These are phyloP conservation scores for Xylariaceae sp. DNA, from an alignment of 2,329 filamentous ascomycete genomes.

Conservation along the genomic window DNA sequence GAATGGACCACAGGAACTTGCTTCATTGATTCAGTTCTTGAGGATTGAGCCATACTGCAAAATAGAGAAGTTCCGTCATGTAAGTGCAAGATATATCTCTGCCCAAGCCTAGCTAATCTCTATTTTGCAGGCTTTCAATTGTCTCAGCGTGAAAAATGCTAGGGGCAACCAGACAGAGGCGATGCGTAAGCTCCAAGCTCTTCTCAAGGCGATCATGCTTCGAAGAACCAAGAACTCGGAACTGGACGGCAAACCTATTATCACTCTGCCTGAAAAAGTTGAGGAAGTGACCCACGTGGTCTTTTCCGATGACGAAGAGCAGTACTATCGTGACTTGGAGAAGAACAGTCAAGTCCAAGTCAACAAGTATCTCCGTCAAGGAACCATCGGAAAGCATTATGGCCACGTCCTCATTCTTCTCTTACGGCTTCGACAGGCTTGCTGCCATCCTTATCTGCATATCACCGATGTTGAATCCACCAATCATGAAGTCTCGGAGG, in stretches of 20 bases:
- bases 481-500: constrained; percentile 42
- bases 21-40: constrained; percentile 72
- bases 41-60: constrained; percentile 70
- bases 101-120: constrained; percentile 7
- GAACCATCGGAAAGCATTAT: constrained; percentile 63
- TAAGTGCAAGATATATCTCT: constrained; percentile 30
- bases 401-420: constrained; percentile 74
- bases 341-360: constrained; percentile 12
- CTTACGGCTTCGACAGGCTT: constrained; percentile 74
- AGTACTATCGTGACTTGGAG: constrained; percentile 60
- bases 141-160: constrained; percentile 12
- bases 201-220: constrained; percentile 77
- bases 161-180: constrained; percentile 30
- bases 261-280: constrained; percentile 62
- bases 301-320: constrained; percentile 62
- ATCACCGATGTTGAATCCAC: constrained; percentile 39
- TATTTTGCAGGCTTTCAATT: constrained; percentile 36
- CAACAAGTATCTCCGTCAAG: constrained; percentile 14
- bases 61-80: constrained; percentile 56
- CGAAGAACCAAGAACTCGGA: constrained; percentile 75
- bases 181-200: constrained; percentile 67
- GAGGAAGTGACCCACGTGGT: constrained; percentile 58
- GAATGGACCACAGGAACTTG: constrained; percentile 77
- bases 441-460: constrained; percentile 71
- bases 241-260: constrained; percentile 75